These are phyloP conservation scores for Neophaeococcomyces aloes DNA, from an alignment of 2,329 filamentous ascomycete species.

Conservation along the genomic window DNA sequence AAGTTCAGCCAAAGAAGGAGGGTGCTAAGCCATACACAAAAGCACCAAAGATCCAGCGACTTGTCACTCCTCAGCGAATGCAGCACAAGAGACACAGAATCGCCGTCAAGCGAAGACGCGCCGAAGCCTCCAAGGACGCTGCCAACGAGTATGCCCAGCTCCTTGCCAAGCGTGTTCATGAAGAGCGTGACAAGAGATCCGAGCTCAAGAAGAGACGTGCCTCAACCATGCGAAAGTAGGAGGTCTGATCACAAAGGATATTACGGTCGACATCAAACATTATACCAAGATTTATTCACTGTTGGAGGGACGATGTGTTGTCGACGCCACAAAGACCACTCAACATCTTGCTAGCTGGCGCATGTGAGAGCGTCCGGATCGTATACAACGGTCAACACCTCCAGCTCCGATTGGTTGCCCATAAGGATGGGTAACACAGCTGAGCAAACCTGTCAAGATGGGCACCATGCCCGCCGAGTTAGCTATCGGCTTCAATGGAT, in stretches of 20 bases:
- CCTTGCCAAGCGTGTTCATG: constrained; percentile 91
- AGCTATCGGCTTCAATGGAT: not conserved
- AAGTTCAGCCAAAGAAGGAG: constrained; percentile 94
- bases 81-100: constrained; percentile 99
- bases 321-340: too few relatives aligned
- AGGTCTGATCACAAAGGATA: too few relatives aligned
- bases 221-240: constrained; percentile 85
- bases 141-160: constrained; percentile 95
- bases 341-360: too few relatives aligned
- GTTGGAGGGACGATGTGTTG: too few relatives aligned
- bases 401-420: not conserved
- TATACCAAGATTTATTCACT: too few relatives aligned
- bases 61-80: constrained; percentile 97
- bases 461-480: not conserved
- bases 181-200: constrained; percentile 88
- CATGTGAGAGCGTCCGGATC: not conserved
- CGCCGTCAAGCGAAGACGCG: constrained; percentile 94
- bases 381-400: not conserved
- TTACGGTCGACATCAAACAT: too few relatives aligned
- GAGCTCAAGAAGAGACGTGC: constrained; percentile 95
- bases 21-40: constrained; percentile 99
- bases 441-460: not conserved
- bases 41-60: constrained; percentile 99
- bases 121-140: constrained; percentile 97
- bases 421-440: constrained; percentile 5